Evolutionary conservation across 2,329 filamentous ascomycete species (phyloP).

Genomic region (Grosmannia serpens): DNA sequence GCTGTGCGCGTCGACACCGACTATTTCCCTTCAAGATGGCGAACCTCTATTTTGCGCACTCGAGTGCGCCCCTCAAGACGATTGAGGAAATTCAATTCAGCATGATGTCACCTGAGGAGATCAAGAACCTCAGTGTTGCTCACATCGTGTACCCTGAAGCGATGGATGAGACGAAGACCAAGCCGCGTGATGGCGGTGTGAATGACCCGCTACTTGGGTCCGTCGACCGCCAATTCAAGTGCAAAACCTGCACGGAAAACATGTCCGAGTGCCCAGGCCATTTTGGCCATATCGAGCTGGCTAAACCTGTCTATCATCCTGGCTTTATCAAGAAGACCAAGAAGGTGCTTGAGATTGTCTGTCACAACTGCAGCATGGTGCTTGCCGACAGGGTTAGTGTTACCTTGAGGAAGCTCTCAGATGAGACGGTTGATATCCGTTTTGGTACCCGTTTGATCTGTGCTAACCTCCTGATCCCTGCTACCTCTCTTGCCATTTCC

Average conservation of each 20-base stretch:
- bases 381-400: conserved; percentile 95
- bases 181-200: conserved; percentile 80
- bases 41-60: conserved; percentile 83
- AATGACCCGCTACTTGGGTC: conserved; percentile 95
- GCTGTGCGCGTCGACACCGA: background rate
- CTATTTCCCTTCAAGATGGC: conserved; percentile 56
- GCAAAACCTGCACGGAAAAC: conserved; percentile 89
- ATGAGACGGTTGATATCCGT: background rate
- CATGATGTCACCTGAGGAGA: conserved; percentile 93
- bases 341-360: conserved; percentile 97
- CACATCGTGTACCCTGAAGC: conserved; percentile 98
- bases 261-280: conserved; percentile 96
- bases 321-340: conserved; percentile 99
- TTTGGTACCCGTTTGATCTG: conserved; percentile 24
- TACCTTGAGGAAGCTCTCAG: conserved; percentile 27
- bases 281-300: conserved; percentile 97
- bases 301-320: conserved; percentile 86
- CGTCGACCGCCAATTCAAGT: conserved; percentile 91
- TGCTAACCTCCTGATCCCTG: conserved; percentile 10
- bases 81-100: conserved; percentile 99
- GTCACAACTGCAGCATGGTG: conserved; percentile 97
- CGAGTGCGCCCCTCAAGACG: conserved; percentile 89
- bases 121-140: conserved; percentile 96
- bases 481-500: conserved; percentile 21
- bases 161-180: conserved; percentile 91